phyloP scores from a whole-genome alignment of 306 rosid species.

The Casuarina glauca region DNA sequence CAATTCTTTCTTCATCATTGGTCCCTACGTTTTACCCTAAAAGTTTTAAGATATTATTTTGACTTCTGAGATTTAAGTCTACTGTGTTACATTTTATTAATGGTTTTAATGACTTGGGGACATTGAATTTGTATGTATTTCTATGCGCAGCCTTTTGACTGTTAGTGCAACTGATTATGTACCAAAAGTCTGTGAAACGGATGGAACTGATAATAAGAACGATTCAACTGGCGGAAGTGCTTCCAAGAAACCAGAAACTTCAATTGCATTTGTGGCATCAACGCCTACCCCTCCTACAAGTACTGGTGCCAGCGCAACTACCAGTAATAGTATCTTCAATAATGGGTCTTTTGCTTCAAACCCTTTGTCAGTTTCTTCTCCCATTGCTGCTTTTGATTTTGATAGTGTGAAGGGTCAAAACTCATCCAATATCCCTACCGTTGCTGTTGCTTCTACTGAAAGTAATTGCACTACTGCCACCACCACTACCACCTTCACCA shows the following conservation, averaged over 20 bases:
- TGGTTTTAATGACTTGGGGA: background rate
- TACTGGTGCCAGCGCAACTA: constrained; percentile 34
- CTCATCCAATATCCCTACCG: constrained; percentile 35
- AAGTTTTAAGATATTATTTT: background rate
- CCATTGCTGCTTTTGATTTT: constrained; percentile 30
- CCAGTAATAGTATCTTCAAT: constrained; percentile 41
- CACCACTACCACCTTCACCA: constrained; percentile 25
- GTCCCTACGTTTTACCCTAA: background rate
- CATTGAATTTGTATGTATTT: background rate
- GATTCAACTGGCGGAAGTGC: constrained; percentile 34
- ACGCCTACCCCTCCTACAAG: constrained; percentile 38
- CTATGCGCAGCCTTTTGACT: constrained; percentile 51
- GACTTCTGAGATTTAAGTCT: background rate
- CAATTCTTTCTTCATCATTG: background rate
- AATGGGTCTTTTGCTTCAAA: constrained; percentile 49
- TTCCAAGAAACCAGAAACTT: constrained; percentile 40
- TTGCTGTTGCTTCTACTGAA: constrained; percentile 13
- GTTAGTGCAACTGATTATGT: constrained; percentile 31
- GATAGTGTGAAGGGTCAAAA: constrained; percentile 46
- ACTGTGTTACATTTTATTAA: background rate
- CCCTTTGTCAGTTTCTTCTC: constrained; percentile 37
- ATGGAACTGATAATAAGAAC: constrained; percentile 35
- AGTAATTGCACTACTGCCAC: constrained; percentile 1
- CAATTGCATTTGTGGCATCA: constrained; percentile 42
- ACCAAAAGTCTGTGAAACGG: constrained; percentile 35